phyloP scores from a whole-genome alignment of 2,329 filamentous ascomycete species.

The Aspergillus sp. region DNA sequence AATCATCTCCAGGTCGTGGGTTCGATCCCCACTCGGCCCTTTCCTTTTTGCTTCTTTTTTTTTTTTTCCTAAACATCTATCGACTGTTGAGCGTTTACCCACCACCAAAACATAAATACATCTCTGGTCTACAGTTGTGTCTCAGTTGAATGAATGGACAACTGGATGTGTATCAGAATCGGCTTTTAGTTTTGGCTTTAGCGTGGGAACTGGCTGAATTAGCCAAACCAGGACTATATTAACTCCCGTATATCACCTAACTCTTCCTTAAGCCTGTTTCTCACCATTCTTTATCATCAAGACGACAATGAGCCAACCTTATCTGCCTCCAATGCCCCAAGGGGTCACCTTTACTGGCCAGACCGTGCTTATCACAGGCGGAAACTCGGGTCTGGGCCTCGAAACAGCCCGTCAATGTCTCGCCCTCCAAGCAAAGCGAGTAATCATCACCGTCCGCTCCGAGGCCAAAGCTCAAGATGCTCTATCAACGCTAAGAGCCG shows the following conservation, averaged over 20 bases:
- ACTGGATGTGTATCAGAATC: too few species aligned
- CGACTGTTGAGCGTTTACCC: too few species aligned
- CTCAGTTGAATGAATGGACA: too few species aligned
- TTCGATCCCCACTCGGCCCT: too few species aligned
- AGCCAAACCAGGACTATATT: too few species aligned
- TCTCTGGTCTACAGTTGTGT: too few species aligned
- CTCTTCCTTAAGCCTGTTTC: background rate
- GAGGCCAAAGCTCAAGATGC: slow-evolving; percentile 6
- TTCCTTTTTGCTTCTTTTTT: too few species aligned
- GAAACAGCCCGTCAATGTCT: slow-evolving; percentile 42
- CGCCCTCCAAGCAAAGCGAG: slow-evolving; percentile 35
- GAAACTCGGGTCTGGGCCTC: slow-evolving; percentile 49
- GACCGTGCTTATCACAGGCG: slow-evolving; percentile 47
- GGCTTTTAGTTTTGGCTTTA: too few species aligned
- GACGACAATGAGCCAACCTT: background rate
- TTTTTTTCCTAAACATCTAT: too few species aligned
- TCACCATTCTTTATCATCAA: background rate
- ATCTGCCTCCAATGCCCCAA: background rate
- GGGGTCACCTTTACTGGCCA: slow-evolving; percentile 20
- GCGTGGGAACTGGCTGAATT: too few species aligned
- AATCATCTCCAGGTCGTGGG: too few species aligned
- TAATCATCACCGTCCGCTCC: slow-evolving; percentile 49
- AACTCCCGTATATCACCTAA: background rate
- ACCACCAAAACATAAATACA: too few species aligned
- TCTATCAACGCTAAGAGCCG: slow-evolving; percentile 4